Percentiles rank a stretch among this genome's conserved stretches.
These are phyloP conservation scores for Pythium dissimile DNA, from an alignment of 352 stramenopile species.

Conservation along the genomic window DNA sequence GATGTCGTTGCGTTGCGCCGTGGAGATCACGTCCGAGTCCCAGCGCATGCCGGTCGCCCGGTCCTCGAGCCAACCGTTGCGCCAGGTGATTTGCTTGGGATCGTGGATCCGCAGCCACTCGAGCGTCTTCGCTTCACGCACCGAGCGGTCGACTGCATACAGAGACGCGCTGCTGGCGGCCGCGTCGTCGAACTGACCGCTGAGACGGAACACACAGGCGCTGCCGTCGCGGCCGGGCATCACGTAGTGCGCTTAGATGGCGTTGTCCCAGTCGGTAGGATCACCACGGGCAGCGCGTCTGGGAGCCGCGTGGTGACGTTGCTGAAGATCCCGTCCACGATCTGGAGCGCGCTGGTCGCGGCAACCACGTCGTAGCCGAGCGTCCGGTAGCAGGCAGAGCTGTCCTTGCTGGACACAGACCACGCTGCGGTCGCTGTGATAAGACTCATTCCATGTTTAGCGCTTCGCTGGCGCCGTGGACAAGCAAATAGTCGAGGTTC, in stretches of 20 bases:
- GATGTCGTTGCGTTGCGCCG: constrained; percentile 21
- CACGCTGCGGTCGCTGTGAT: constrained; percentile 36
- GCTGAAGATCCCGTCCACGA: constrained; percentile 21
- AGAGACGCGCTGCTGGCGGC: constrained; percentile 10
- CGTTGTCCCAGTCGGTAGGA: constrained; percentile 44
- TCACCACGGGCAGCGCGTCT: constrained; percentile 28
- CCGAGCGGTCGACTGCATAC: constrained; percentile 19
- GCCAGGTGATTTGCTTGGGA: constrained; percentile 21
- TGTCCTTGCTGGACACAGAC: constrained; percentile 32
- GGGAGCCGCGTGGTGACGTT: constrained; percentile 23
- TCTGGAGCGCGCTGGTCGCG: constrained; percentile 17
- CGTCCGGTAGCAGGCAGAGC: constrained; percentile 5
- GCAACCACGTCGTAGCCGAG: constrained; percentile 17
- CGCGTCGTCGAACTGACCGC: constrained; percentile 27
- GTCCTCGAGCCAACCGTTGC: constrained; percentile 43
- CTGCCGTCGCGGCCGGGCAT: constrained; percentile 32
- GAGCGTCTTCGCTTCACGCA: constrained; percentile 32
- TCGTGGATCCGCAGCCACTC: constrained; percentile 27
- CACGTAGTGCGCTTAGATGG: constrained; percentile 24
- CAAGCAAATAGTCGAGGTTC: too few species aligned
- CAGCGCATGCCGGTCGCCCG: constrained; percentile 12
- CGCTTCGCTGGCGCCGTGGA: too few species aligned
- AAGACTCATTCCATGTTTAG: too few species aligned
- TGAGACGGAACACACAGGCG: constrained; percentile 37
- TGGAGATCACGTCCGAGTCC: constrained; percentile 37